phyloP scores from a whole-genome alignment of 2,329 filamentous ascomycete genomes.

The Botrytis medusae region DNA sequence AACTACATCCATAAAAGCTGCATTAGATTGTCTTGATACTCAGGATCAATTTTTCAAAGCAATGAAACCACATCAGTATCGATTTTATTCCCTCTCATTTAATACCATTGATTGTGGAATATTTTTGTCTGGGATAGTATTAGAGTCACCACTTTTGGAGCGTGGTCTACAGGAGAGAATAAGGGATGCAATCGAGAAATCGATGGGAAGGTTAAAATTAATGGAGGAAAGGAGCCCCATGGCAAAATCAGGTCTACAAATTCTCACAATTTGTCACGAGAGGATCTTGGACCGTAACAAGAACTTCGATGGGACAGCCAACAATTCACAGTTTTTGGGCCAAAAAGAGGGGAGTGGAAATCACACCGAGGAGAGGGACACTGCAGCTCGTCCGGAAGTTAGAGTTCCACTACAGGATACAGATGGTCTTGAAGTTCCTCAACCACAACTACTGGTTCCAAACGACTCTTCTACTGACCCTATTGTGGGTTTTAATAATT shows the following conservation, averaged over 20 bases:
- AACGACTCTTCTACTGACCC: not conserved
- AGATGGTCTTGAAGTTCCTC: not conserved
- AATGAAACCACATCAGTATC: conserved; percentile 21
- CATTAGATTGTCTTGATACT: conserved; percentile 21
- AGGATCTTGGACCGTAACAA: not conserved
- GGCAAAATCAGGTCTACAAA: conserved; percentile 9
- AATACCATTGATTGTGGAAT: conserved; percentile 19
- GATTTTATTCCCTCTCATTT: conserved; percentile 20
- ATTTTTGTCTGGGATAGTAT: not conserved
- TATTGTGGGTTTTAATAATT: not conserved
- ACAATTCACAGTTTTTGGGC: not conserved
- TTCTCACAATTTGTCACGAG: conserved; percentile 8
- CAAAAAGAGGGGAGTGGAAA: too few species aligned
- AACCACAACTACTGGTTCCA: not conserved
- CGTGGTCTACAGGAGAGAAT: not conserved
- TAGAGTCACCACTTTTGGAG: not conserved
- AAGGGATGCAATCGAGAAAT: conserved; percentile 7
- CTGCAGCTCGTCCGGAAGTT: not conserved
- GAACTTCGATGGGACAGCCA: not conserved
- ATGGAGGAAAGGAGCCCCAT: conserved; percentile 1
- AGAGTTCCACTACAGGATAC: not conserved
- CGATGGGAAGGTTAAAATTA: not conserved
- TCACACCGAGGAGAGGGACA: not conserved
- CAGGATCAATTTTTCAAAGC: conserved; percentile 21
- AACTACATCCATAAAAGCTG: conserved; percentile 20